Conservation (phyloP, 2,329 filamentous ascomycete genomes). For the Zasmidium angulare region DNA sequence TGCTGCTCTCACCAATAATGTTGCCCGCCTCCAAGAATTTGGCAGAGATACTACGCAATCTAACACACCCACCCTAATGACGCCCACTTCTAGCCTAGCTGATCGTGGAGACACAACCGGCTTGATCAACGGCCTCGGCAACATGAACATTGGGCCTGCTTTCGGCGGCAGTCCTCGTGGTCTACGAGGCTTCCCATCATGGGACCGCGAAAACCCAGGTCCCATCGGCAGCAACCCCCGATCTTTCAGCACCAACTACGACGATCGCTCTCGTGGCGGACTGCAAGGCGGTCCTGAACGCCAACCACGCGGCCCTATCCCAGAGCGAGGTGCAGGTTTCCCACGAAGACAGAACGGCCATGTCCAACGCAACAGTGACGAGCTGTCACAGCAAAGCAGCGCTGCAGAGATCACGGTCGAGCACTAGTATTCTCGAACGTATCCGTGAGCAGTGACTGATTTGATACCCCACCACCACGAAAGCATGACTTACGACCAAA, state of each 20-base stretch:
- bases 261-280: constrained; percentile 51
- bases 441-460: constrained; percentile 1
- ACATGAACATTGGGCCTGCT: constrained; percentile 57
- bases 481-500: constrained; percentile 18
- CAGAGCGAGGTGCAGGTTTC: constrained; percentile 61
- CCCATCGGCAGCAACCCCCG: constrained; percentile 66
- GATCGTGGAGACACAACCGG: constrained; percentile 38
- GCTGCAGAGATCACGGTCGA: constrained; percentile 65
- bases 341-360: constrained; percentile 61
- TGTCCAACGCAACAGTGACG: constrained; percentile 62
- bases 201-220: constrained; percentile 58
- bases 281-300: constrained; percentile 52
- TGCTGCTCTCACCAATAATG: constrained; percentile 63
- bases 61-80: constrained; percentile 64
- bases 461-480: constrained; percentile 6
- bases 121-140: constrained; percentile 63
- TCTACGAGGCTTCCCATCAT: constrained; percentile 61
- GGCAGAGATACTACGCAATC: constrained; percentile 57
- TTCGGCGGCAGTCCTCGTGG: constrained; percentile 58
- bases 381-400: constrained; percentile 58
- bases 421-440: constrained; percentile 39
- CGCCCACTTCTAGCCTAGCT: constrained; percentile 49
- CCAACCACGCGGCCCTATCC: constrained; percentile 61
- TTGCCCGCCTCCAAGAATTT: constrained; percentile 62
- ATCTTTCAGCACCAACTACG: constrained; percentile 59